These are phyloP conservation scores for Penicillium sp. DNA, from an alignment of 2,329 filamentous ascomycete genomes.

Conservation along the genomic window DNA sequence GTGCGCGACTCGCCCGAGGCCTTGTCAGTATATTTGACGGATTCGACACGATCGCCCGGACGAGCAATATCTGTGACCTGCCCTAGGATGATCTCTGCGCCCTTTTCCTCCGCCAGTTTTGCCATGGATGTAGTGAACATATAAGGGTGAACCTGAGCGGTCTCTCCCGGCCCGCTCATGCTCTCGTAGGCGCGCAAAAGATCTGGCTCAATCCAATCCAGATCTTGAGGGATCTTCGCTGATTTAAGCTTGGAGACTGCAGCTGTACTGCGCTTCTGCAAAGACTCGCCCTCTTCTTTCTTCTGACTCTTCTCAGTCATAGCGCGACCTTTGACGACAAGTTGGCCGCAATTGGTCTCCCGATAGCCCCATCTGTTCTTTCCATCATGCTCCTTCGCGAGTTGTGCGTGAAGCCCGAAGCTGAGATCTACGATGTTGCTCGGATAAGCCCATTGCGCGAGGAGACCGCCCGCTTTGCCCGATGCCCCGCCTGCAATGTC, in stretches of 20 bases:
- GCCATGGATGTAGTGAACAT: conserved; percentile 88
- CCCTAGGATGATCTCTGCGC: conserved; percentile 67
- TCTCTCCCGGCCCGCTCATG: conserved; percentile 80
- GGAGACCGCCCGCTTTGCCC: conserved; percentile 88
- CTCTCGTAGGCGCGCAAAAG: conserved; percentile 70
- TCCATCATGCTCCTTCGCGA: conserved; percentile 82
- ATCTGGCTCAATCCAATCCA: conserved; percentile 80
- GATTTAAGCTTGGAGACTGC: conserved; percentile 55
- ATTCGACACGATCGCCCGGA: conserved; percentile 54
- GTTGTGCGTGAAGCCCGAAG: conserved; percentile 77
- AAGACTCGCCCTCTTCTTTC: conserved; percentile 46
- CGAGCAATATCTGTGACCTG: conserved; percentile 69
- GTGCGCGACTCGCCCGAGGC: conserved; percentile 50
- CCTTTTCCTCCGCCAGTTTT: conserved; percentile 68
- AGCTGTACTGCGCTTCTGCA: conserved; percentile 58
- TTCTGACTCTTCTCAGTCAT: conserved; percentile 36
- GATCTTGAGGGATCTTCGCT: conserved; percentile 68
- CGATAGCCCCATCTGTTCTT: conserved; percentile 84
- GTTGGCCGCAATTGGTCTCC: conserved; percentile 70
- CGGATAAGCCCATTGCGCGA: conserved; percentile 92
- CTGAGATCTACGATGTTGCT: conserved; percentile 79
- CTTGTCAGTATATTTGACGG: conserved; percentile 64
- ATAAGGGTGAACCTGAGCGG: conserved; percentile 90
- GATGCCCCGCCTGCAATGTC: conserved; percentile 88
- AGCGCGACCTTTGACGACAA: conserved; percentile 54